phyloP scores from a whole-genome alignment of 768 basidiomycete species.

The Butyriboletus loyo region DNA sequence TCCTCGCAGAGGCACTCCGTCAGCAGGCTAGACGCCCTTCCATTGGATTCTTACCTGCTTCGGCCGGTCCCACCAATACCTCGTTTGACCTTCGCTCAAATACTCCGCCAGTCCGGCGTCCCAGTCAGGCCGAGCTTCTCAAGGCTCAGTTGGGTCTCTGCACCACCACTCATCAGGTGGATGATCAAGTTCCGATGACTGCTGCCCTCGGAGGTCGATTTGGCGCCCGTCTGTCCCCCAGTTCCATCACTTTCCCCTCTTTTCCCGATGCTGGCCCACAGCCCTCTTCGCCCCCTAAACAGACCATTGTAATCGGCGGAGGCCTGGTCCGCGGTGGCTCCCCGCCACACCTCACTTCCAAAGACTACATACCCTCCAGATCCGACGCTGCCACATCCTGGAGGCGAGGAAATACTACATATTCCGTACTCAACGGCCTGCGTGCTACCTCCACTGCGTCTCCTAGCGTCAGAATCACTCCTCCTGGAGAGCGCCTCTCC shows the following conservation, averaged over 20 bases:
- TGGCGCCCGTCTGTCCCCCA: slow-evolving; percentile 52
- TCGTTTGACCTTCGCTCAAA: slow-evolving; percentile 65
- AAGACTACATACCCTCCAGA: slow-evolving; percentile 56
- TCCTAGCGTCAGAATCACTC: slow-evolving; percentile 68
- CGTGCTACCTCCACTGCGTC: slow-evolving; percentile 52
- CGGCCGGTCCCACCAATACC: slow-evolving; percentile 66
- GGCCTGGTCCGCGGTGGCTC: slow-evolving; percentile 65
- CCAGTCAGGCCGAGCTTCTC: slow-evolving; percentile 65
- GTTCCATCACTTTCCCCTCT: slow-evolving; percentile 38
- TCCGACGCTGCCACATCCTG: slow-evolving; percentile 78
- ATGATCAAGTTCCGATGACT: slow-evolving; percentile 76
- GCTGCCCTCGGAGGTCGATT: slow-evolving; percentile 76
- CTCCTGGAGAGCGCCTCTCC: slow-evolving; percentile 56
- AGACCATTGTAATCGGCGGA: slow-evolving; percentile 68
- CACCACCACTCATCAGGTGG: slow-evolving; percentile 24
- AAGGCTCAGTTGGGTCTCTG: slow-evolving; percentile 54
- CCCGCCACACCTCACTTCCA: slow-evolving; percentile 37
- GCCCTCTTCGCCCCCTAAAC: slow-evolving; percentile 43
- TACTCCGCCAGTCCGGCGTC: slow-evolving; percentile 61
- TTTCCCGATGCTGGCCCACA: slow-evolving; percentile 45
- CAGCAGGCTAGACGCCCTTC: slow-evolving; percentile 43
- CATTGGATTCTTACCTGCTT: slow-evolving; percentile 47
- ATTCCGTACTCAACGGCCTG: slow-evolving; percentile 68
- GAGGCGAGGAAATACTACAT: slow-evolving; percentile 69
- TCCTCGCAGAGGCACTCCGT: slow-evolving; percentile 56